Evolutionary conservation across 352 stramenopile genomes (phyloP).

Genomic region (Phytophthora megakarya): DNA sequence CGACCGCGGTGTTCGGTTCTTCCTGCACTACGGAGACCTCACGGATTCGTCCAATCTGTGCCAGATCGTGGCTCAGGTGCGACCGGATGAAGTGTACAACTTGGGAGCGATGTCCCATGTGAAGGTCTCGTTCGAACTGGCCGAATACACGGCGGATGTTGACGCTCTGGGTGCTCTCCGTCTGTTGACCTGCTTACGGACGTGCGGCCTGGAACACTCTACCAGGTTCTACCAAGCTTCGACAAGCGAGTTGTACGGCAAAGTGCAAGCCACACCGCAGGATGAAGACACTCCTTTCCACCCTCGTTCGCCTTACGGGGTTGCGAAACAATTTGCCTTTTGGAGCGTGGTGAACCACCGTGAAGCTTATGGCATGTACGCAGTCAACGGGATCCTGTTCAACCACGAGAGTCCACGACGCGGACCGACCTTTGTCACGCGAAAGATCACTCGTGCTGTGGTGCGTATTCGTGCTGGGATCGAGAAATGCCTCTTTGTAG

Average conservation of each 20-base stretch:
- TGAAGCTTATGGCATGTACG: conserved; percentile 95
- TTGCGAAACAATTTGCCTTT: conserved; percentile 99
- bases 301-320: conserved; percentile 97
- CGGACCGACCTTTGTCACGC: conserved; percentile 98
- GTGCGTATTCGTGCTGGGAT: conserved; percentile 92
- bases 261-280: conserved; percentile 97
- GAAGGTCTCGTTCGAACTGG: conserved; percentile 99
- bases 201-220: conserved; percentile 79
- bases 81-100: conserved; percentile 99
- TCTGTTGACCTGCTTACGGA: conserved; percentile 97
- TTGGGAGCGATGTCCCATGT: conserved; percentile 99
- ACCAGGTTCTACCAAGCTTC: conserved; percentile 96
- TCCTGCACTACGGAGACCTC: conserved; percentile 99
- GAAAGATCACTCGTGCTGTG: conserved; percentile 97
- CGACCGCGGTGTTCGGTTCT: conserved; percentile 92
- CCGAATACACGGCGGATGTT: conserved; percentile 99
- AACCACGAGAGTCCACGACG: conserved; percentile 99
- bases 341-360: conserved; percentile 99
- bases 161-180: conserved; percentile 96
- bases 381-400: conserved; percentile 99
- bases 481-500: conserved; percentile 96
- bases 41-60: conserved; percentile 98
- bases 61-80: conserved; percentile 94
- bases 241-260: conserved; percentile 98
- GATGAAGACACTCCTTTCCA: conserved; percentile 98